A percentile compares a stretch with the other conserved stretches of the same genome.
These are phyloP conservation scores for Saccharomycopsis oosterbeekiorum DNA, from an alignment of 805 yeast genomes.

Conservation along the genomic window DNA sequence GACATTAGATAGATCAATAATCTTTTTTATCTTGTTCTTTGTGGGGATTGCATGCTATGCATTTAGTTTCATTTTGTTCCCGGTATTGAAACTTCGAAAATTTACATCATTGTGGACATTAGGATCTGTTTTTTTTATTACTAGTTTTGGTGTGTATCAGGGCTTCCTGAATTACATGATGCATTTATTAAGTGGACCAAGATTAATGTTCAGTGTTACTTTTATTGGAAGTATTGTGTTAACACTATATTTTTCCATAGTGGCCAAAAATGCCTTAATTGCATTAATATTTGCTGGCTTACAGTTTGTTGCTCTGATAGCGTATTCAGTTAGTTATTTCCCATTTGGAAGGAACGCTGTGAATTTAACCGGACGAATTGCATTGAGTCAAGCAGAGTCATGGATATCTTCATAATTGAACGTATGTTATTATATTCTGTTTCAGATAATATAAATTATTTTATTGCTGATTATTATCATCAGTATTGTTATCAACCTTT, in stretches of 20 bases:
- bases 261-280: conserved; percentile 56
- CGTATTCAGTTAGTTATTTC: conserved; percentile 86
- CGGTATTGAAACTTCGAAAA: conserved; percentile 83
- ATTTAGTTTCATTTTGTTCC: conserved; percentile 74
- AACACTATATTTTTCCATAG: conserved; percentile 71
- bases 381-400: conserved; percentile 38
- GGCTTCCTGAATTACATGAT: conserved; percentile 77
- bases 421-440: not conserved
- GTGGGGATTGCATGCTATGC: conserved; percentile 77
- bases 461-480: no score
- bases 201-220: conserved; percentile 71
- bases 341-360: conserved; percentile 88
- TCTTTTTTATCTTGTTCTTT: conserved; percentile 66
- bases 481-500: no score
- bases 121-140: conserved; percentile 78
- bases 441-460: not conserved
- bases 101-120: conserved; percentile 87
- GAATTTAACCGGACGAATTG: conserved; percentile 45
- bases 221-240: conserved; percentile 72
- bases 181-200: conserved; percentile 64
- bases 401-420: conserved; percentile 13
- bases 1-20: conserved; percentile 68
- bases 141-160: conserved; percentile 84
- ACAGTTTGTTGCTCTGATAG: conserved; percentile 79
- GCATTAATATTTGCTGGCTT: conserved; percentile 67